Evolutionary conservation across 1,139 yeast genomes (phyloP), one percentile per base, ranked within the genome.

Genomic region (Groenewaldozyma auringiensis): DNA sequence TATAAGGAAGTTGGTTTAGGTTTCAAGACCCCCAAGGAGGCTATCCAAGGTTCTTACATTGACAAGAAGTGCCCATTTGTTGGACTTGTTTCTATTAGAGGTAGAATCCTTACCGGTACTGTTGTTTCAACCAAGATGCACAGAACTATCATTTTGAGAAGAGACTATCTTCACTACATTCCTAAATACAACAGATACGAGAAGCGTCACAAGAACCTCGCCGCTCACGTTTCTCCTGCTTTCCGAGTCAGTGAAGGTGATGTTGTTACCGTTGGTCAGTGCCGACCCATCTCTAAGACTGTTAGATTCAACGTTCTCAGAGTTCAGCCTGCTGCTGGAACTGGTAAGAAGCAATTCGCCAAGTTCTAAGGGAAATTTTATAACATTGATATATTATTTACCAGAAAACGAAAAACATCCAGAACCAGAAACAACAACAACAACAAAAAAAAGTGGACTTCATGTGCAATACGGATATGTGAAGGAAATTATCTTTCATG

Each of bases 111-210:
- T 74, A 83, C 96, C 65, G 74, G 74, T 44, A 85, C 95, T 70
- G 99, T 94, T 76, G 96, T 92, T 62, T 92, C 98, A 69, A 89
- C 98, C 83, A 94, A 94, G 83, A 94, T 92, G 98, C 98, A 92
- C 94, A 94, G 99, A 83, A 94, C 99, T 69, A 84, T 94, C 77
- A 84, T 94, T 74, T 84, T 94, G 79, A 89, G 98, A 84, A 92
- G 99, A 81, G 98, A 92, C 72, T 94, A 94, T 94, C 87, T 94
- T 75, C 99, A 94, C 81, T 94, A 87, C 79, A 84, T 92, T 74
- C 95, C 97, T 75, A 92, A 94, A 85, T 92, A 92, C 82, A 92
- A 89, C 95, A 89, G 99, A 85, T 92, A 88, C 84, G 99, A 92
- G 81, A 92, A 92, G 87, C 89, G 99, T 81, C 99, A 92, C 87